phyloP scores from a whole-genome alignment of 2,329 filamentous ascomycete genomes.

The Ceratocystis cacaofunesta region DNA sequence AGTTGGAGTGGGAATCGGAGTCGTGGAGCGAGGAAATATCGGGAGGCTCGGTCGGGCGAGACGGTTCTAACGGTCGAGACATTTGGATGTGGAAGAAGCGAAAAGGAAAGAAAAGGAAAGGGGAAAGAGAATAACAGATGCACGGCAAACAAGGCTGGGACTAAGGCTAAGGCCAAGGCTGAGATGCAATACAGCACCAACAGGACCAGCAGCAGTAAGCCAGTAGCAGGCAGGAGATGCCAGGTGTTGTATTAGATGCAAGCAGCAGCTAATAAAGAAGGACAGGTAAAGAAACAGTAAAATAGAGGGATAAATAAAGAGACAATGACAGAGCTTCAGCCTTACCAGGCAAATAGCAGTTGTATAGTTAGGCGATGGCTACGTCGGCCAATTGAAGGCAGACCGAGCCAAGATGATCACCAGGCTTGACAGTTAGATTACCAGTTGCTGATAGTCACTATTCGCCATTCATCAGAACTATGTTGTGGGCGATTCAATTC shows the following conservation, averaged over 20 bases:
- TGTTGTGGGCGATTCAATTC: too few relatives aligned
- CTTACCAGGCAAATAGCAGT: background rate
- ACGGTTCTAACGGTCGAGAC: constrained; percentile 36
- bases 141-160: background rate
- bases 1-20: constrained; percentile 5
- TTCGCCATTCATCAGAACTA: too few relatives aligned
- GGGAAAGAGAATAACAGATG: background rate
- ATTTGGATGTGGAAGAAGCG: constrained; percentile 24
- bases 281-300: background rate
- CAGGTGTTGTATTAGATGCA: constrained; percentile 3
- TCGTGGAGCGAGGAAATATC: constrained; percentile 33
- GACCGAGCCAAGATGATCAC: too few relatives aligned
- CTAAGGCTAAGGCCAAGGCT: background rate
- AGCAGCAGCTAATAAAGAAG: background rate
- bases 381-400: too few relatives aligned
- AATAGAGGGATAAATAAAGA: background rate
- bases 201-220: background rate
- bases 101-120: background rate
- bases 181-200: background rate
- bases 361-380: too few relatives aligned
- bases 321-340: background rate
- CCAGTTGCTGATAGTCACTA: too few relatives aligned
- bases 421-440: too few relatives aligned
- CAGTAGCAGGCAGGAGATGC: background rate
- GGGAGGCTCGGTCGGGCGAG: constrained; percentile 42